phyloP scores from a whole-genome alignment of 129 eudicot species.

The Logfia minima region DNA sequence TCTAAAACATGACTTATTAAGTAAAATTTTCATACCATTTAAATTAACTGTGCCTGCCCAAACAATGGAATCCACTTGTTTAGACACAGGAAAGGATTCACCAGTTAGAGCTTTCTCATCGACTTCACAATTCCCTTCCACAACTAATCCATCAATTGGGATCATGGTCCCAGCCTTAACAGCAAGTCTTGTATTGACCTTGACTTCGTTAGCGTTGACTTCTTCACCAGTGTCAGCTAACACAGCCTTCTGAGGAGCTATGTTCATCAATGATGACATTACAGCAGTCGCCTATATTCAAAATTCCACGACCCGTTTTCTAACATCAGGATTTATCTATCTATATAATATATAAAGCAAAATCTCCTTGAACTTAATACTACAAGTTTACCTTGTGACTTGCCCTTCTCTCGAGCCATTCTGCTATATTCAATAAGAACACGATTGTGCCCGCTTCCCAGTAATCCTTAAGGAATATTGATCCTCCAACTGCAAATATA shows the following conservation, averaged over 20 bases:
- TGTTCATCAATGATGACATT: conserved; percentile 72
- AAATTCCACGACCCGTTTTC: not conserved
- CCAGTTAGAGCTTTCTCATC: conserved; percentile 87
- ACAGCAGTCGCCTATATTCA: conserved; percentile 63
- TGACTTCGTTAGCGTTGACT: conserved; percentile 57
- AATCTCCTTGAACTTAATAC: not conserved
- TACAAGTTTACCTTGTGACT: conserved; percentile 54
- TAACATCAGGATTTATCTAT: not conserved
- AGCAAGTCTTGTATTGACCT: conserved; percentile 64
- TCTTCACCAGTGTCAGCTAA: conserved; percentile 75
- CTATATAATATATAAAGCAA: not conserved
- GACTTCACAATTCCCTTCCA: conserved; percentile 83
- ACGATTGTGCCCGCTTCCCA: conserved; percentile 79
- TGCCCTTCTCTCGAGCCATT: conserved; percentile 74
- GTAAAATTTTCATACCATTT: conserved; percentile 53
- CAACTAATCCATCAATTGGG: conserved; percentile 83
- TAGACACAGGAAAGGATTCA: conserved; percentile 82
- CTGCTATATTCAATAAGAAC: conserved; percentile 55
- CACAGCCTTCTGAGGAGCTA: conserved; percentile 76
- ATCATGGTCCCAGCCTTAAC: conserved; percentile 86
- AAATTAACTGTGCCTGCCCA: conserved; percentile 92
- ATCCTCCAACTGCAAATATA: conserved; percentile 58
- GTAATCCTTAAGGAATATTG: conserved; percentile 51
- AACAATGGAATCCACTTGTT: conserved; percentile 69
- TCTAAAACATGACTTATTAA: not conserved